Evolutionary conservation across 1,284 basidiomycete species (phyloP).

Genomic region (Chalciporus sp.): DNA sequence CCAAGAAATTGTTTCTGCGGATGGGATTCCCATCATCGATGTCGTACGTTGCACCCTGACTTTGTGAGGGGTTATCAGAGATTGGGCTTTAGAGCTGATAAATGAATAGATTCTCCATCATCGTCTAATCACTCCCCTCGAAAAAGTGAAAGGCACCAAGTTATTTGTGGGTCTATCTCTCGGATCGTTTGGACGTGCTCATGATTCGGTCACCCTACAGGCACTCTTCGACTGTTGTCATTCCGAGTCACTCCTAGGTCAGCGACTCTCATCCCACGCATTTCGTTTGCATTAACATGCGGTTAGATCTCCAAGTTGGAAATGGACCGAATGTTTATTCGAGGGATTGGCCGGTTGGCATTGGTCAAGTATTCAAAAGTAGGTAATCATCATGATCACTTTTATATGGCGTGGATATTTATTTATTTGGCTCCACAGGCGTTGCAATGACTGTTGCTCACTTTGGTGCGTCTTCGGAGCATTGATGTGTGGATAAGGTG

Average conservation of each 20-base stretch:
- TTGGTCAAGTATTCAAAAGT: not conserved
- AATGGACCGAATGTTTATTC: not conserved
- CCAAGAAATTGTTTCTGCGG: conserved; percentile 1
- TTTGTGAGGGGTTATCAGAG: too few species aligned
- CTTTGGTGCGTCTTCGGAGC: not conserved
- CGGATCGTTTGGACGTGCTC: not conserved
- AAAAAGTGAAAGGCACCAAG: not conserved
- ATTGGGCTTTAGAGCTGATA: too few species aligned
- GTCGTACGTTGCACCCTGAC: not conserved
- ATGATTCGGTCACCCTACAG: not conserved
- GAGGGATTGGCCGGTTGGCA: not conserved
- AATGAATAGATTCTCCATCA: conserved; percentile 1
- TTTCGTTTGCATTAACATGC: not conserved
- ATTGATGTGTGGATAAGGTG: too few species aligned
- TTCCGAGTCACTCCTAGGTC: conserved; percentile 14
- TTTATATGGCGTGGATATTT: too few species aligned
- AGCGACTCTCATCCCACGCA: too few species aligned
- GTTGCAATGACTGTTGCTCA: not conserved
- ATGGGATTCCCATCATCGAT: conserved; percentile 5
- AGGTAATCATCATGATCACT: too few species aligned
- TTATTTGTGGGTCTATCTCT: conserved; percentile 7
- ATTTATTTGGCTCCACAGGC: not conserved
- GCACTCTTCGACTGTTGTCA: conserved; percentile 17
- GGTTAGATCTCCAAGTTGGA: not conserved
- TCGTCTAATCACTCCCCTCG: not conserved